Percentiles rank a stretch among this genome's conserved stretches.
Conservation (phyloP, 2,329 filamentous ascomycete species). For the Colletotrichum magnum region DNA sequence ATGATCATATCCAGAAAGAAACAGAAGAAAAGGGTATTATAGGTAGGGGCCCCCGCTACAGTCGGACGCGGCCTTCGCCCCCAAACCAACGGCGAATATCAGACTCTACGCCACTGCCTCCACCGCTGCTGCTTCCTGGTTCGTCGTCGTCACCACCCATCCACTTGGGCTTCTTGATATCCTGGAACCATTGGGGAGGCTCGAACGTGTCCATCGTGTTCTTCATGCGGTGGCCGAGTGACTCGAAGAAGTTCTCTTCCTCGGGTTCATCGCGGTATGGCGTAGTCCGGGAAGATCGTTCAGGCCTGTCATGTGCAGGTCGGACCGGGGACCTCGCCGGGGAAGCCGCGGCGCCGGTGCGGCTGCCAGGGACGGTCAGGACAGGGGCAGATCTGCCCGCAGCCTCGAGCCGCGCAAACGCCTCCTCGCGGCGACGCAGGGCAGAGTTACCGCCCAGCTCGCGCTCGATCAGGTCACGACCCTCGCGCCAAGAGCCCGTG, state of each 20-base stretch:
- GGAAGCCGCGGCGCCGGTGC: slow-evolving; percentile 50
- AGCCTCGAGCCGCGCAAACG: slow-evolving; percentile 51
- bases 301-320: slow-evolving; percentile 53
- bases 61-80: slow-evolving; percentile 54
- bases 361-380: slow-evolving; percentile 61
- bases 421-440: slow-evolving; percentile 63
- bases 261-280: slow-evolving; percentile 64
- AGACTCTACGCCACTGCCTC: slow-evolving; percentile 44
- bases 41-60: slow-evolving; percentile 13
- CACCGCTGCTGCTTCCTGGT: slow-evolving; percentile 46
- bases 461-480: slow-evolving; percentile 88
- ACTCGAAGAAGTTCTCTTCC: slow-evolving; percentile 86
- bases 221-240: slow-evolving; percentile 86
- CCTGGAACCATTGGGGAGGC: slow-evolving; percentile 85
- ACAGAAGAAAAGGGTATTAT: slow-evolving; percentile 13
- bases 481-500: slow-evolving; percentile 90
- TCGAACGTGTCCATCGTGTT: slow-evolving; percentile 92
- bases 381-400: slow-evolving; percentile 59
- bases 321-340: slow-evolving; percentile 60
- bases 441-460: slow-evolving; percentile 79
- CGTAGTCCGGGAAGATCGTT: slow-evolving; percentile 39
- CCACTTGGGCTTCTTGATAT: slow-evolving; percentile 86
- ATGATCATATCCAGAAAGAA: slow-evolving; percentile 24
- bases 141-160: slow-evolving; percentile 74
- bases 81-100: slow-evolving; percentile 73